phyloP scores from a whole-genome alignment of 2,329 filamentous ascomycete species.

The Bipolaris gigantea region DNA sequence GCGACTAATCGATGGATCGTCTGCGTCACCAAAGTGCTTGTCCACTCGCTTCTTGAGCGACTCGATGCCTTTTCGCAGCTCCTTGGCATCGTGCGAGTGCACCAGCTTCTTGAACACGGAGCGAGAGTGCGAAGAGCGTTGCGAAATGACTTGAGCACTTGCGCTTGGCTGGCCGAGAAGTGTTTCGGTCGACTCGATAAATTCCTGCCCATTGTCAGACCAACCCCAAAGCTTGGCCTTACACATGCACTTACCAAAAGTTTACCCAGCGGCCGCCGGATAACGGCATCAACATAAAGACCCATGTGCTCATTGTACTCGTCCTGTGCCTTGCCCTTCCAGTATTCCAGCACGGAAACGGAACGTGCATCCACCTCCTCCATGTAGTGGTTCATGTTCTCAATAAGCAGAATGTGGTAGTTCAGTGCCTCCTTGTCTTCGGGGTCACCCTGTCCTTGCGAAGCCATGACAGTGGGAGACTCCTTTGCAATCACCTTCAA shows the following conservation, averaged over 20 bases:
- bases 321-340: slow-evolving; percentile 74
- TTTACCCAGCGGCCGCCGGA: slow-evolving; percentile 85
- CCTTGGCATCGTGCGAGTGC: slow-evolving; percentile 76
- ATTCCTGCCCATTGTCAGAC: slow-evolving; percentile 59
- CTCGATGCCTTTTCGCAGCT: slow-evolving; percentile 88
- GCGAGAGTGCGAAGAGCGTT: slow-evolving; percentile 81
- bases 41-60: slow-evolving; percentile 87
- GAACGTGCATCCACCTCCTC: slow-evolving; percentile 81
- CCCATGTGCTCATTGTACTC: slow-evolving; percentile 87
- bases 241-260: slow-evolving; percentile 59
- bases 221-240: neutral
- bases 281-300: slow-evolving; percentile 83
- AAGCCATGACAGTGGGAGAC: slow-evolving; percentile 58
- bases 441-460: slow-evolving; percentile 58
- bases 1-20: slow-evolving; percentile 68
- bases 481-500: slow-evolving; percentile 90
- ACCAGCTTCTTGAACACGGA: slow-evolving; percentile 84
- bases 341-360: slow-evolving; percentile 77
- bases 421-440: slow-evolving; percentile 98
- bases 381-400: slow-evolving; percentile 98
- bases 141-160: slow-evolving; percentile 65
- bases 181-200: slow-evolving; percentile 84
- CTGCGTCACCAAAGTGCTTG: slow-evolving; percentile 93
- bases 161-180: slow-evolving; percentile 58
- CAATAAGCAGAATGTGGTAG: slow-evolving; percentile 94